Evolutionary conservation across 1,284 basidiomycete species (phyloP).

Genomic region (Hemileia vastatrix): DNA sequence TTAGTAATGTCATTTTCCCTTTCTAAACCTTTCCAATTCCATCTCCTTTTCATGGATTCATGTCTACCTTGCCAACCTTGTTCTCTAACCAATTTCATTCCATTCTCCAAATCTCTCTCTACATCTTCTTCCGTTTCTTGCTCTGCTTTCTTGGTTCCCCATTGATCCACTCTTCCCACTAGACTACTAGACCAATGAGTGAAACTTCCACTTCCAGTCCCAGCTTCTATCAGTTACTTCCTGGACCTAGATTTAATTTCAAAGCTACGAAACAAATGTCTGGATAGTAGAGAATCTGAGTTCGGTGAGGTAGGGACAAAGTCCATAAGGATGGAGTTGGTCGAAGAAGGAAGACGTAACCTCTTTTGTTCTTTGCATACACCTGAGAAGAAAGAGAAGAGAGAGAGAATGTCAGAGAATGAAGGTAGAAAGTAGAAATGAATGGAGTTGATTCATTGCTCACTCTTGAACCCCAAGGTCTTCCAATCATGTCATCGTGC

Average conservation of each 20-base stretch:
- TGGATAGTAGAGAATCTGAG: conserved; percentile 91
- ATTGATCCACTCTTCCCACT: neutral
- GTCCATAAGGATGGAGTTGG: no score
- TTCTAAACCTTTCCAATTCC: neutral
- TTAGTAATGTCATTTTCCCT: no score
- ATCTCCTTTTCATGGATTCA: neutral
- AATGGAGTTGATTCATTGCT: no score
- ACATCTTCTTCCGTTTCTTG: neutral
- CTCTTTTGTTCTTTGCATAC: no score
- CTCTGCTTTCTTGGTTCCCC: neutral
- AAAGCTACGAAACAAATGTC: conserved; percentile 90
- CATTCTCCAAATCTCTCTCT: neutral
- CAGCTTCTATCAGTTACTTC: conserved; percentile 86
- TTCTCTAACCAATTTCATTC: neutral
- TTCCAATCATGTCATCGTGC: conserved; percentile 74
- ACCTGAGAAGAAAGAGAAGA: neutral
- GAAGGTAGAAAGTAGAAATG: no score
- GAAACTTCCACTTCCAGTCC: conserved; percentile 49
- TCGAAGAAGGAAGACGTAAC: no score
- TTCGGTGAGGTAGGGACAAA: conserved; percentile 84
- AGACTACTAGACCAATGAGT: neutral
- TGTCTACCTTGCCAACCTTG: neutral
- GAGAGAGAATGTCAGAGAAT: conserved; percentile 25
- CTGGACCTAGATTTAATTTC: conserved; percentile 69
- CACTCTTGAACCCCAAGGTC: conserved; percentile 84